Conservation (phyloP, 176 grass and related monocot genomes). For the Echinochloa phyllopogon region DNA sequence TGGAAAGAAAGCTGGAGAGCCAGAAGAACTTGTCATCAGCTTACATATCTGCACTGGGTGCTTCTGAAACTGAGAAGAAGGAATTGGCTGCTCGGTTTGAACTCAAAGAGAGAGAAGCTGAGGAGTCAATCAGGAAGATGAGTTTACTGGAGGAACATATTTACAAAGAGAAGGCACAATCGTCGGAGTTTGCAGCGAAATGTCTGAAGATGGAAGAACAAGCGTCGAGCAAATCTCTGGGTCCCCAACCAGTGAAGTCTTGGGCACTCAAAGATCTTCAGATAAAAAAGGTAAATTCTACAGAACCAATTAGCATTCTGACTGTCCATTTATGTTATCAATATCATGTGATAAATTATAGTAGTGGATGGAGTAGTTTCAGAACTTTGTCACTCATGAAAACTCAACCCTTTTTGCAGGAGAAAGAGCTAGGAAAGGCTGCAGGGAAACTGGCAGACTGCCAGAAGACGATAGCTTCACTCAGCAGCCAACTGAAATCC, state of each 20-base stretch:
- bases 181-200: conserved; percentile 37
- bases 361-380: not conserved
- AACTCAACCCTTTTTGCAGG: conserved; percentile 48
- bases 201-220: conserved; percentile 61
- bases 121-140: conserved; percentile 48
- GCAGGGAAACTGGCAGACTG: conserved; percentile 83
- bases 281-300: conserved; percentile 62
- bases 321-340: conserved; percentile 7
- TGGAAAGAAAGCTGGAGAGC: conserved; percentile 68
- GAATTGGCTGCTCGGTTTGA: conserved; percentile 53
- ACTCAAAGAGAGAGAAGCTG: conserved; percentile 49
- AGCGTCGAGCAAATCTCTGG: conserved; percentile 26
- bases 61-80: conserved; percentile 66
- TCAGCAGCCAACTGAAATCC: conserved; percentile 71
- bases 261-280: conserved; percentile 47
- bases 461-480: conserved; percentile 88
- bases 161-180: conserved; percentile 46
- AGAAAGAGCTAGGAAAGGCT: conserved; percentile 59
- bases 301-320: not conserved
- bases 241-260: conserved; percentile 45
- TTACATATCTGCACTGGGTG: conserved; percentile 63
- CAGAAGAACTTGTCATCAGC: conserved; percentile 65
- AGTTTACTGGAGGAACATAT: conserved; percentile 58
- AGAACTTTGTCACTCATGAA: not conserved
- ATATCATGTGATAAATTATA: not conserved